Conservation (phyloP, 2,329 filamentous ascomycete genomes). For the Pestalotiopsis sp. region DNA sequence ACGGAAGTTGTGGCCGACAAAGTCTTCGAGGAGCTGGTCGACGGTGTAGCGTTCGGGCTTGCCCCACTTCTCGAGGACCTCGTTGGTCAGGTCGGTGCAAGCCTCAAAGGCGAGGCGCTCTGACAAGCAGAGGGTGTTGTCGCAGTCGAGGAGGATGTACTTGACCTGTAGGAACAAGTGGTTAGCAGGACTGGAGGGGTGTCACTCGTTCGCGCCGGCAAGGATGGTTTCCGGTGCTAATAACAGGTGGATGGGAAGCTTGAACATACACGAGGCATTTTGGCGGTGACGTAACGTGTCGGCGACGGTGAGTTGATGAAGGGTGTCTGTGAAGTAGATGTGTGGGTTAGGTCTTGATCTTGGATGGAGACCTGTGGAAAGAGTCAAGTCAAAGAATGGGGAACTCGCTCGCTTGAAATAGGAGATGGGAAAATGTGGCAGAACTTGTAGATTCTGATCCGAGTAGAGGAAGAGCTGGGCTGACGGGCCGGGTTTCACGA, state of each 20-base stretch:
- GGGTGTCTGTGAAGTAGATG: not conserved
- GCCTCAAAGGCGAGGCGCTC: conserved; percentile 77
- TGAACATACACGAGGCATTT: conserved; percentile 36
- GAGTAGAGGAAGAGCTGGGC: not conserved
- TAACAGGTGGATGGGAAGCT: not conserved
- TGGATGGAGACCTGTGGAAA: not conserved
- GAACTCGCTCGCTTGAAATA: not conserved
- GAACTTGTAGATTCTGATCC: not conserved
- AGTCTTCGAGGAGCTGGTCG: conserved; percentile 69
- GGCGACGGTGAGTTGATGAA: not conserved
- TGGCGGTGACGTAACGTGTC: conserved; percentile 16
- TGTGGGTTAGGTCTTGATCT: not conserved
- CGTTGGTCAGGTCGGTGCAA: conserved; percentile 74
- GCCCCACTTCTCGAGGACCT: conserved; percentile 66
- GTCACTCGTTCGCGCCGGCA: not conserved
- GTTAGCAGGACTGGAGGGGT: not conserved
- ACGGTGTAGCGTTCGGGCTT: conserved; percentile 68
- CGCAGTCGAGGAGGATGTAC: conserved; percentile 61
- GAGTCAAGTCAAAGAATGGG: not conserved
- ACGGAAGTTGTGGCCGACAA: conserved; percentile 79
- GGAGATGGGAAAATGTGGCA: not conserved
- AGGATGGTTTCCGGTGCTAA: not conserved
- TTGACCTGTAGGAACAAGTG: conserved; percentile 49
- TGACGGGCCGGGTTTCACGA: not conserved
- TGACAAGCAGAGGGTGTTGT: conserved; percentile 80